phyloP scores from a whole-genome alignment of 768 basidiomycete species.

The Macrolepiota fuliginosa region DNA sequence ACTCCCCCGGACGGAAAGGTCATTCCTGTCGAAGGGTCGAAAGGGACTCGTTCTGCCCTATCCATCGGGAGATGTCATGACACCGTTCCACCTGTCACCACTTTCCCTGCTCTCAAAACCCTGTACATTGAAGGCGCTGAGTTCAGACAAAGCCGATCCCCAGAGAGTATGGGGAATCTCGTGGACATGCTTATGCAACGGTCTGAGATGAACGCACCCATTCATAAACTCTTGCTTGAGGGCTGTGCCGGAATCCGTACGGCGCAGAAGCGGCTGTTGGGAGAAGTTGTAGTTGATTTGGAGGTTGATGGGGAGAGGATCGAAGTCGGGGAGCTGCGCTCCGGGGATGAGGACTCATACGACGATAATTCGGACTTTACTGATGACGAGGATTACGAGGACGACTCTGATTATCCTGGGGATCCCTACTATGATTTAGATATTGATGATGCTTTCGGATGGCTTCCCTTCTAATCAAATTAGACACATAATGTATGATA shows the following conservation, averaged over 20 bases:
- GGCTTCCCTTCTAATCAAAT: not conserved
- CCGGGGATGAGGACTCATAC: not conserved
- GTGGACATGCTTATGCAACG: constrained; percentile 4
- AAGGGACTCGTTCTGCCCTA: not conserved
- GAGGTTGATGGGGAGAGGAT: not conserved
- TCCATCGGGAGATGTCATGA: not conserved
- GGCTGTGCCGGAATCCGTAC: not conserved
- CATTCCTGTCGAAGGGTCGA: not conserved
- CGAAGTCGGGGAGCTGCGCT: not conserved
- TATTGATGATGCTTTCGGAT: constrained; percentile 2
- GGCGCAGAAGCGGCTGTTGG: not conserved
- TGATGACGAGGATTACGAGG: not conserved
- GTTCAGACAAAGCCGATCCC: not conserved
- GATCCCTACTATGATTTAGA: constrained; percentile 1
- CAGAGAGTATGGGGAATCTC: not conserved
- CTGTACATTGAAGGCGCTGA: not conserved
- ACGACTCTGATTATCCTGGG: not conserved
- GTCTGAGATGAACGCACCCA: constrained; percentile 2
- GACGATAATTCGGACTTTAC: not conserved
- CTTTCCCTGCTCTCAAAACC: constrained; percentile 6
- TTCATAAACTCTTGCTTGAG: not conserved
- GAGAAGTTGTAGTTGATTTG: constrained; percentile 6
- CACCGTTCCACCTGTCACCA: not conserved
- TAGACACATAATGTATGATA: not conserved
- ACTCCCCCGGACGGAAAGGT: not conserved